These are phyloP conservation scores for Panicum virgatum DNA, from an alignment of 202 grass and related monocot genomes.

Conservation along the genomic window DNA sequence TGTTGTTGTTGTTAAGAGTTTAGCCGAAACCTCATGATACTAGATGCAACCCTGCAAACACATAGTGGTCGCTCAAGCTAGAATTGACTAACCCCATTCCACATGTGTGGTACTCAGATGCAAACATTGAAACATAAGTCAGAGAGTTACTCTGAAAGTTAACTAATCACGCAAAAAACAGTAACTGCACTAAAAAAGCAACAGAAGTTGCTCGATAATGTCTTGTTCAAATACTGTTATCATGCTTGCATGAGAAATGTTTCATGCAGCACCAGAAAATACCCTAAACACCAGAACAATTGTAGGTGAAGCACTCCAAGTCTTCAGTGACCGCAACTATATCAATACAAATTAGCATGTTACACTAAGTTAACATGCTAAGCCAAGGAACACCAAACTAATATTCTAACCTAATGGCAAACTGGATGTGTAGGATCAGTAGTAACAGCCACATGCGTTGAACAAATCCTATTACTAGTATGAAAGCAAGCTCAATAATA, in stretches of 20 bases:
- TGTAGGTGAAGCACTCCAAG: background rate
- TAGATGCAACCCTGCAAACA: background rate
- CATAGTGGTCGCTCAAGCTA: background rate
- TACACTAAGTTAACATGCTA: background rate
- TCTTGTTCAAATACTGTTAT: background rate
- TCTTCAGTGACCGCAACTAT: background rate
- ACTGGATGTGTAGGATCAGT: background rate
- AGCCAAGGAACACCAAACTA: background rate
- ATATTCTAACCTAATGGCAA: background rate
- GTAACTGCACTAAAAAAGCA: background rate
- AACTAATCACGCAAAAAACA: background rate
- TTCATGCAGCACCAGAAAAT: background rate
- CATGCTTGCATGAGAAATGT: background rate
- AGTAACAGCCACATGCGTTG: background rate
- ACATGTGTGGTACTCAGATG: background rate
- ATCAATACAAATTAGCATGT: background rate
- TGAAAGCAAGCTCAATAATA: background rate
- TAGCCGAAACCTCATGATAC: background rate
- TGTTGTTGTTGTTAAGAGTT: too few species aligned
- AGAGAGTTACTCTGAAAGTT: background rate
- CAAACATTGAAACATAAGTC: background rate
- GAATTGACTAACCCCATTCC: background rate
- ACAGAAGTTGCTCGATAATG: background rate
- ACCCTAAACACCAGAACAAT: background rate
- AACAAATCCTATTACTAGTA: background rate